Percentiles rank a stretch among this genome's conserved stretches.
phyloP scores from a whole-genome alignment of 83 land plant genomes.

The Thuja plicata region DNA sequence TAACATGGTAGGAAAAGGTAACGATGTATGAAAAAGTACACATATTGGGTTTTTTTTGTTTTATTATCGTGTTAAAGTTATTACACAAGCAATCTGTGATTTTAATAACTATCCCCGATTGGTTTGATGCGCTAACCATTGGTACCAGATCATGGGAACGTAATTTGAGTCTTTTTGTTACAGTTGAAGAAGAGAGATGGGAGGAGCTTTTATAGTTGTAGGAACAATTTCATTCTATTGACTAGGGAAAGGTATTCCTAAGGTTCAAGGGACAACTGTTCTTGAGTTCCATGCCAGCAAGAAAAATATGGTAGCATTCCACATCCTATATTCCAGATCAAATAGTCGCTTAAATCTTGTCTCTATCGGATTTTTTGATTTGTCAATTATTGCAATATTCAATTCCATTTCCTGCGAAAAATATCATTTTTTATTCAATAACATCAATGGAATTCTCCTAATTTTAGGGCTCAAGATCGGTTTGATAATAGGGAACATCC shows the following conservation, averaged over 20 bases:
- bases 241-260: too few species aligned
- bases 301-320: not conserved
- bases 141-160: not conserved
- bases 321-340: not conserved
- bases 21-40: not conserved
- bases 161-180: not conserved
- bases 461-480: too few species aligned
- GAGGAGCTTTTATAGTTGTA: not conserved
- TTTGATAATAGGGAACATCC: too few species aligned
- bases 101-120: not conserved
- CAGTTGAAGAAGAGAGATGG: not conserved
- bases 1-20: not conserved
- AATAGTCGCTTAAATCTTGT: not conserved
- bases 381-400: not conserved
- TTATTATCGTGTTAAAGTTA: not conserved
- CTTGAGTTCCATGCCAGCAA: too few species aligned
- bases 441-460: too few species aligned
- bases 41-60: not conserved
- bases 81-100: not conserved
- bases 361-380: not conserved
- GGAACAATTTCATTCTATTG: not conserved
- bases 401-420: not conserved
- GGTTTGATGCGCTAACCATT: not conserved
- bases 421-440: too few species aligned
- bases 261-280: too few species aligned